These are phyloP conservation scores for Suhomyces terraborum DNA, from an alignment of 1,139 yeast genomes.

Conservation along the genomic window DNA sequence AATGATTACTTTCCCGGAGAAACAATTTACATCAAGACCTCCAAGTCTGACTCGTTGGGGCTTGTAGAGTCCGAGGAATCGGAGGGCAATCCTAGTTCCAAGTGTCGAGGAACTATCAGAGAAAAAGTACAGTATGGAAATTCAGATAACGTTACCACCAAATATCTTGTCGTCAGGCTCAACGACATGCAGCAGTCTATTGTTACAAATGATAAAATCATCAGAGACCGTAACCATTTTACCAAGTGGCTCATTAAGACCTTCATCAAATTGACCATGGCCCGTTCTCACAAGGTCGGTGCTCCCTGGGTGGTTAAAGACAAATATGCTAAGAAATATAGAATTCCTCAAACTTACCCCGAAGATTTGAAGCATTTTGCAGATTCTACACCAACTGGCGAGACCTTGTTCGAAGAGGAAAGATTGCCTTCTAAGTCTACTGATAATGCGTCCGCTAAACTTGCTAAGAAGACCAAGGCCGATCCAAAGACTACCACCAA, in stretches of 20 bases:
- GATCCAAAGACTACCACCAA: constrained; percentile 1
- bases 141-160: constrained; percentile 58
- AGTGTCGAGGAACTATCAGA: constrained; percentile 43
- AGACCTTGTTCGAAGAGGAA: constrained; percentile 27
- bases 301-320: constrained; percentile 97
- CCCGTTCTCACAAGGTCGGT: constrained; percentile 81
- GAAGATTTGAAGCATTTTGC: constrained; percentile 49
- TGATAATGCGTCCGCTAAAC: background rate
- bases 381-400: constrained; percentile 43
- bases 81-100: constrained; percentile 20
- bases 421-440: background rate
- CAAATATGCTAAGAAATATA: constrained; percentile 62
- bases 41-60: background rate
- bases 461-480: constrained; percentile 6
- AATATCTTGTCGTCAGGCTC: constrained; percentile 65
- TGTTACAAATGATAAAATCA: constrained; percentile 70
- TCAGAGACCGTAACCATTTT: constrained; percentile 82
- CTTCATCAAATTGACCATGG: constrained; percentile 80
- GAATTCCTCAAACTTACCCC: constrained; percentile 62
- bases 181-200: constrained; percentile 60
- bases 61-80: constrained; percentile 8
- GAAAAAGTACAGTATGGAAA: constrained; percentile 51
- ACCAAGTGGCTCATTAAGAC: constrained; percentile 90
- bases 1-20: constrained; percentile 93
- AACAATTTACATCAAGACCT: constrained; percentile 57